A percentile compares a stretch with the other conserved stretches of the same genome.
Conservation (phyloP, 305 asterid genomes). For the Galium porrigens region DNA sequence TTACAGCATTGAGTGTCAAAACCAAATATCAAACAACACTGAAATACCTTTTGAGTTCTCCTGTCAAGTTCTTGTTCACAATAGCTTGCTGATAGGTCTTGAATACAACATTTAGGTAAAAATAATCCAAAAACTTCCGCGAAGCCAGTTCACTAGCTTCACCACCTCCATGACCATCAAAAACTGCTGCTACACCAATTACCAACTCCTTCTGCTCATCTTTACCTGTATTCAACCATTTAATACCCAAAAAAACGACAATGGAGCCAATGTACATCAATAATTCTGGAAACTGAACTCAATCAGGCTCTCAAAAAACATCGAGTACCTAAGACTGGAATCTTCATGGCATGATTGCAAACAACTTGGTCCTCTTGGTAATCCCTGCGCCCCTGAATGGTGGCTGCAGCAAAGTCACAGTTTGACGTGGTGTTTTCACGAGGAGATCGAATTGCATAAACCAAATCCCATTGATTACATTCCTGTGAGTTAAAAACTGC, state of each 20-base stretch:
- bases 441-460: slow-evolving; percentile 18
- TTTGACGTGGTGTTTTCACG: slow-evolving; percentile 21
- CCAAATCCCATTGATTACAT: slow-evolving; percentile 38
- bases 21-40: slow-evolving; percentile 4
- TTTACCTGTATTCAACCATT: slow-evolving; percentile 19
- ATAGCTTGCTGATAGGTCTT: slow-evolving; percentile 27
- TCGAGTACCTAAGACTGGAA: slow-evolving; percentile 38
- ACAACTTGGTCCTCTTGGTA: slow-evolving; percentile 62
- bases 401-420: slow-evolving; percentile 34
- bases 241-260: not conserved
- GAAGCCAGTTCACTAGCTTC: slow-evolving; percentile 76
- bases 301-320: not conserved
- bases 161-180: slow-evolving; percentile 74
- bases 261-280: not conserved
- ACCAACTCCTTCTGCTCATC: slow-evolving; percentile 24
- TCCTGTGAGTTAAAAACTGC: slow-evolving; percentile 35
- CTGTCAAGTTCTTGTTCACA: slow-evolving; percentile 19
- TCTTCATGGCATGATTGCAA: slow-evolving; percentile 39
- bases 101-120: slow-evolving; percentile 35
- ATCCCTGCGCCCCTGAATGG: slow-evolving; percentile 43
- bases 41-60: slow-evolving; percentile 22
- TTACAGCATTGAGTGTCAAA: not conserved
- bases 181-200: slow-evolving; percentile 50
- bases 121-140: slow-evolving; percentile 32
- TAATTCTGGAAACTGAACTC: not conserved